Evolutionary conservation across 176 grass and related monocot genomes (phyloP), one percentile per base, ranked within the genome.

Genomic region (Tuctoria greenei): DNA sequence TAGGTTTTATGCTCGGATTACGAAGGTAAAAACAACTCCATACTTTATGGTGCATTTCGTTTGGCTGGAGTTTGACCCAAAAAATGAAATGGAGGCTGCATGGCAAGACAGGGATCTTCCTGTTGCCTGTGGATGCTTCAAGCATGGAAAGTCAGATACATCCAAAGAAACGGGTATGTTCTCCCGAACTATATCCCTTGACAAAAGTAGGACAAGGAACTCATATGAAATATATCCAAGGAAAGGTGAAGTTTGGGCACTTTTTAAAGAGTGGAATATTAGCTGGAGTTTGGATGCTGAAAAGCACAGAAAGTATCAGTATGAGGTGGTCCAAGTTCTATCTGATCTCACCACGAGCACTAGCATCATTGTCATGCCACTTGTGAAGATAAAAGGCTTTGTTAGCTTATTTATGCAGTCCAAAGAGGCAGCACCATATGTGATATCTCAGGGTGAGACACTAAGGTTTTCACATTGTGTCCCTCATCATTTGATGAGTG

Each of bases 401-500:
- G 78, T 91, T 62, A 87, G 91, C 82, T 83, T 93, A 74, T 93
- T 93, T 65, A 74, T 89, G 46, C 90, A 80, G 65, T 82, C 85
- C 64, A 89, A 23, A 66, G 88, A 85, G 52, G 80, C 59, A 50
- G 42, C 83, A 20, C 80, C 90, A 4, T 86, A 79, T 43, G 82
- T 89, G 39, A 90, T 97, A 81, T 81, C 93, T 44, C 65, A 61
- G 28, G 76, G 74, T 90, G 88, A 97, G 73, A 83, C 85, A 8
- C 81, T 97, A 59, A 86, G 85, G 62, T 97, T 93, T 84, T 97
- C 93, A 57, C 93, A 97, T 54, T 77, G 52, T 84, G 74, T 97
- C 21, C 88, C 88, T 26, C 36, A 62, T 71, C 74, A 91, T 79
- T 21, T 20, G 42, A 87, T 79, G 80, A 71, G 5, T 8, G 86